phyloP scores from a whole-genome alignment of 1,284 basidiomycete genomes.

The Golubevia pallescens region DNA sequence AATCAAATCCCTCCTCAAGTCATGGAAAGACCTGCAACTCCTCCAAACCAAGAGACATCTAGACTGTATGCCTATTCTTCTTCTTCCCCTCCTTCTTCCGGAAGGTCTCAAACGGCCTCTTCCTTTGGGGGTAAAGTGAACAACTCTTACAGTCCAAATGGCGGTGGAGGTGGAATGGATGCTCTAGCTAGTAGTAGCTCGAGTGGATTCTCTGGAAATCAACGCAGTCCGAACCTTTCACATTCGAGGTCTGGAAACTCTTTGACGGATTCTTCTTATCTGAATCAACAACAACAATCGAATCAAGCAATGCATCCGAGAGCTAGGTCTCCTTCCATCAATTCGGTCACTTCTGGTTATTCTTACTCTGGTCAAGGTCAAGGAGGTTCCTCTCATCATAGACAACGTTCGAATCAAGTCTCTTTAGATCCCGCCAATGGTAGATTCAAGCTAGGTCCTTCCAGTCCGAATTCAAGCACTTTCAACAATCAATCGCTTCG shows the following conservation, averaged over 20 bases:
- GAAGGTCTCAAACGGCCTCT: not conserved
- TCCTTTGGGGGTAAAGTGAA: too few relatives aligned
- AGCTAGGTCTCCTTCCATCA: not conserved
- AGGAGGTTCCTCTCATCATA: not conserved
- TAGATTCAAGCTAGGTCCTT: constrained; percentile 4
- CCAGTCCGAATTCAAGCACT: not conserved
- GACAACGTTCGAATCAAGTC: constrained; percentile 8
- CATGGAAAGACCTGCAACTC: not conserved
- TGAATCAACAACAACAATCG: not conserved
- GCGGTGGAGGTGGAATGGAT: too few relatives aligned
- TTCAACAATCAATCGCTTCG: not conserved
- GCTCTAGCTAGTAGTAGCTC: not conserved
- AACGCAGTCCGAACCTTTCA: not conserved
- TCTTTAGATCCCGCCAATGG: constrained; percentile 8
- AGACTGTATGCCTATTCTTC: not conserved
- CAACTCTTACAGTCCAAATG: not conserved
- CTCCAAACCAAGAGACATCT: not conserved
- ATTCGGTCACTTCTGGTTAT: constrained; percentile 19
- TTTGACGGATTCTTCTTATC: not conserved
- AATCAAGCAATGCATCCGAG: not conserved
- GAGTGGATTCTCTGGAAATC: not conserved
- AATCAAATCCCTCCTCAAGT: not conserved
- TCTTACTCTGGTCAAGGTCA: constrained; percentile 6
- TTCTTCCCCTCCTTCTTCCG: not conserved
- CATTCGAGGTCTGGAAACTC: not conserved